Conservation (phyloP, 345 rosid genomes). For the Eucalyptus polybractea region DNA sequence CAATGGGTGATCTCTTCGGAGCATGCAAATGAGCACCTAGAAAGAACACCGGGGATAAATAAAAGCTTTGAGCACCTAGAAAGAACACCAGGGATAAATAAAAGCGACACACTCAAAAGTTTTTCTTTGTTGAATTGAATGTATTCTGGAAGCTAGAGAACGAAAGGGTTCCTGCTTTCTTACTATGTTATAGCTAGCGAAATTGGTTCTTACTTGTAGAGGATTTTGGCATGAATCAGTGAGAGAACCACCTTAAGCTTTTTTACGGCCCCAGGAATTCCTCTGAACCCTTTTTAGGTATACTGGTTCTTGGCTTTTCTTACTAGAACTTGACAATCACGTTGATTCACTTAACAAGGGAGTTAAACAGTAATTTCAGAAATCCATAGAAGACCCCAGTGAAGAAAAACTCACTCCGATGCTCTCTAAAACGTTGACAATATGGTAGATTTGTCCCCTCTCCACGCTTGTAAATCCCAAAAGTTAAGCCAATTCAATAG, state of each 20-base stretch:
- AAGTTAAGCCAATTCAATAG: not conserved
- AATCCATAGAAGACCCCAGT: not conserved
- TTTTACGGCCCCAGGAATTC: constrained; percentile 11
- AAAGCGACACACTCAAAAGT: not conserved
- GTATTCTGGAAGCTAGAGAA: not conserved
- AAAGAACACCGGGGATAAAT: too few relatives aligned
- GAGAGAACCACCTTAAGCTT: constrained; percentile 17
- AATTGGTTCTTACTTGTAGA: not conserved
- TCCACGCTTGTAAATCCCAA: constrained; percentile 44
- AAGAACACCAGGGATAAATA: not conserved
- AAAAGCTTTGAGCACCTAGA: not conserved
- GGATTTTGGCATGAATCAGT: not conserved
- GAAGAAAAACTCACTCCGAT: constrained; percentile 49
- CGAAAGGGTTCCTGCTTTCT: not conserved
- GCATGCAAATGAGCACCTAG: too few relatives aligned
- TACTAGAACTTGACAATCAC: constrained; percentile 34
- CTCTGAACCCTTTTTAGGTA: constrained; percentile 15
- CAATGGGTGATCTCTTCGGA: too few relatives aligned
- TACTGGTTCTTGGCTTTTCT: constrained; percentile 26
- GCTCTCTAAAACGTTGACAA: constrained; percentile 78
- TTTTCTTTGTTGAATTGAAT: not conserved
- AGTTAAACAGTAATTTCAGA: not conserved
- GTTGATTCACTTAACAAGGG: not conserved
- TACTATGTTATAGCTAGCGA: constrained; percentile 38
- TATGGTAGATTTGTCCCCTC: constrained; percentile 76